Evolutionary conservation across 148 eudicot species (phyloP).

Genomic region (Dysphania ambrosioides): DNA sequence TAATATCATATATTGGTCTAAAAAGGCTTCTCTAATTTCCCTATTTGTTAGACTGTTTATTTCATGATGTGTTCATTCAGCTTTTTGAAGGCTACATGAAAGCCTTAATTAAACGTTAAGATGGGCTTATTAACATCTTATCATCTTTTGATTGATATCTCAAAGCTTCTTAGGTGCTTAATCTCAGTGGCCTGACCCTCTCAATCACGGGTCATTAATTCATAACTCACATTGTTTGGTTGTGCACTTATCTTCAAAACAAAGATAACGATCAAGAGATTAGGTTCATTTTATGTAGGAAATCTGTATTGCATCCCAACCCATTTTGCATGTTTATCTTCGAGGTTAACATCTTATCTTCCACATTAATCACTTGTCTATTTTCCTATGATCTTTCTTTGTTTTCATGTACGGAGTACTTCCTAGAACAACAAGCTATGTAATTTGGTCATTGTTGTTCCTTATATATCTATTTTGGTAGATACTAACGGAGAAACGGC

Average conservation of each 20-base stretch:
- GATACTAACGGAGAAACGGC: no score
- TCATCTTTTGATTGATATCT: background rate
- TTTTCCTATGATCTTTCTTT: constrained; percentile 3
- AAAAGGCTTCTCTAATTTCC: no score
- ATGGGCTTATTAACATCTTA: constrained; percentile 4
- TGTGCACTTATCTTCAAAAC: constrained; percentile 35
- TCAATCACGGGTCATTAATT: constrained; percentile 13
- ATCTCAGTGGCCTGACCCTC: constrained; percentile 15
- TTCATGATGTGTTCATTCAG: constrained; percentile 11
- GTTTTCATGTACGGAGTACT: background rate
- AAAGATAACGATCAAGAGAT: constrained; percentile 3
- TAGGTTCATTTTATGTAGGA: background rate
- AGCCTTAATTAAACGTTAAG: constrained; percentile 22
- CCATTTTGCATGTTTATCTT: constrained; percentile 5
- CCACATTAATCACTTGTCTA: constrained; percentile 1
- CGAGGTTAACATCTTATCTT: no score
- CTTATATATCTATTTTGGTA: no score
- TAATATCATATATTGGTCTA: no score
- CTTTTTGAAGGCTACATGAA: constrained; percentile 17
- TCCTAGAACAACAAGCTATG: background rate
- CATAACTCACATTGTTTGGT: constrained; percentile 5
- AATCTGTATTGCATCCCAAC: background rate
- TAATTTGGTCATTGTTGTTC: background rate
- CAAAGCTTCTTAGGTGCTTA: constrained; percentile 13
- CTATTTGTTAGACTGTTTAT: background rate